phyloP scores from a whole-genome alignment of 1,284 basidiomycete species.

The Fomitopsis betulina region DNA sequence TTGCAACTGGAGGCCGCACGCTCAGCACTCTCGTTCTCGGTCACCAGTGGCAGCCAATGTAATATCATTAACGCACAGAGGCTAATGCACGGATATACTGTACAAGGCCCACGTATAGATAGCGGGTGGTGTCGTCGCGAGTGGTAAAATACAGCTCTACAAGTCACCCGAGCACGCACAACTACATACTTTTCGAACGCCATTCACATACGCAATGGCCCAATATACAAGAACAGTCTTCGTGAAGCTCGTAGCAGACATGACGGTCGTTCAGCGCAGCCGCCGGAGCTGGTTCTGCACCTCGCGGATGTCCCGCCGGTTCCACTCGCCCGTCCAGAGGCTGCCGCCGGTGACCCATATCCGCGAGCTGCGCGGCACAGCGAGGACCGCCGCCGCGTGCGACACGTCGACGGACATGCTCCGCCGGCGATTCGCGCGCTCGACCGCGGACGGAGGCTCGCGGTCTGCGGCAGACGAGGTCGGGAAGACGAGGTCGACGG shows the following conservation, averaged over 20 bases:
- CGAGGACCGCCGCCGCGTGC: neutral
- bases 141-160: neutral
- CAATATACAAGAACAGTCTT: neutral
- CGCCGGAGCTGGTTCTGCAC: slow-evolving; percentile 26
- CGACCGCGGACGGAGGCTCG: too few relatives aligned
- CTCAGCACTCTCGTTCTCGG: too few relatives aligned
- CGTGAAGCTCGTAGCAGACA: neutral
- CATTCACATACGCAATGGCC: too few relatives aligned
- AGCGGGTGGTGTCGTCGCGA: neutral
- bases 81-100: too few relatives aligned
- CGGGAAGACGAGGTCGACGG: slow-evolving; percentile 45
- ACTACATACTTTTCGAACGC: too few relatives aligned
- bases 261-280: slow-evolving; percentile 7
- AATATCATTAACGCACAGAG: too few relatives aligned
- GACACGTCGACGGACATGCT: slow-evolving; percentile 22
- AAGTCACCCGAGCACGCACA: too few relatives aligned
- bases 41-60: too few relatives aligned
- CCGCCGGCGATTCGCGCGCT: slow-evolving; percentile 7
- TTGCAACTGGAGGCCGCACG: too few relatives aligned
- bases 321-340: slow-evolving; percentile 29
- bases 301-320: slow-evolving; percentile 27
- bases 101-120: too few relatives aligned
- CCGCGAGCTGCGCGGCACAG: slow-evolving; percentile 8
- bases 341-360: slow-evolving; percentile 23
- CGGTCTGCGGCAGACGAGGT: too few relatives aligned